These are phyloP conservation scores for Rhodotorula paludigena DNA, from an alignment of 768 basidiomycete species.

Conservation along the genomic window DNA sequence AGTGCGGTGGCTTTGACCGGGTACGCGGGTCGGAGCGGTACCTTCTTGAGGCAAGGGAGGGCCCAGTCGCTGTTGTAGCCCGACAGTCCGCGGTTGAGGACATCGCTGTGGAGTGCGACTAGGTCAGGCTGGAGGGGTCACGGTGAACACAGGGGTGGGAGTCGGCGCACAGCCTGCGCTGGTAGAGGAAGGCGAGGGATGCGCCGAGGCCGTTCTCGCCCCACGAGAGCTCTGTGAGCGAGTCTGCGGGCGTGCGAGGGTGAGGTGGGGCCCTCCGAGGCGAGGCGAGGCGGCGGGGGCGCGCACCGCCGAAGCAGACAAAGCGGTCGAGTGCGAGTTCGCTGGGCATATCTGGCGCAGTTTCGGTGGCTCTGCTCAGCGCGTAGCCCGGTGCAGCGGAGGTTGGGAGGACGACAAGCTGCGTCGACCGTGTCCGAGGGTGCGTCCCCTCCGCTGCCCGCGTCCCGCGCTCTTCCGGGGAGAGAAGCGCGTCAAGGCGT, in stretches of 20 bases:
- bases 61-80: constrained; percentile 37
- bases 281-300: not conserved
- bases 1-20: too few relatives aligned
- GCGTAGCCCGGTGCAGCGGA: too few relatives aligned
- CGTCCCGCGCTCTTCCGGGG: too few relatives aligned
- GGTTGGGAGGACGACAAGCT: not conserved
- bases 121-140: too few relatives aligned
- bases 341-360: too few relatives aligned
- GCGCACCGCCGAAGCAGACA: constrained; percentile 20
- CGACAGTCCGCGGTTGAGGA: constrained; percentile 29
- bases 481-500: too few relatives aligned
- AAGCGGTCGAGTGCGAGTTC: not conserved
- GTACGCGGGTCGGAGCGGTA: not conserved
- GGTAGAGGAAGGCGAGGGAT: constrained; percentile 17
- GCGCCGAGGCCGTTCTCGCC: constrained; percentile 20
- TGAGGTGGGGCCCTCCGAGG: not conserved
- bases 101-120: constrained; percentile 30
- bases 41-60: constrained; percentile 11
- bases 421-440: not conserved
- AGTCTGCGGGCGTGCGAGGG: constrained; percentile 17
- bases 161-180: constrained; percentile 21
- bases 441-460: too few relatives aligned
- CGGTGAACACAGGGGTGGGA: not conserved
- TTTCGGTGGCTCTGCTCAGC: too few relatives aligned
- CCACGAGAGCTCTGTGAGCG: constrained; percentile 32